These are phyloP conservation scores for Telopea speciosissima DNA, from an alignment of 177 flowering plant genomes.

Conservation along the genomic window DNA sequence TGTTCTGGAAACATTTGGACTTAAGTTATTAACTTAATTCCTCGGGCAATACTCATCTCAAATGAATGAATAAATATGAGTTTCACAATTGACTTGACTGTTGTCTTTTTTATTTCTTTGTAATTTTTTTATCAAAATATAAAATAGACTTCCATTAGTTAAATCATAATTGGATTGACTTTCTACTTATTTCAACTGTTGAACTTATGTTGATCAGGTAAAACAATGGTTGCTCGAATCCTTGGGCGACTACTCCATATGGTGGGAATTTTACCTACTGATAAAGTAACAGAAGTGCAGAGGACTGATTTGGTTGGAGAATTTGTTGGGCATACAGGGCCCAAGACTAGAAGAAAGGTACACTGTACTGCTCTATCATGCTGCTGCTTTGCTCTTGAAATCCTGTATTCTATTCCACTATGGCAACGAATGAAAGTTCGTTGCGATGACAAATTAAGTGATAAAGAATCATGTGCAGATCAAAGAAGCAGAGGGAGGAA, in stretches of 20 bases:
- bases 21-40: background rate
- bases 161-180: background rate
- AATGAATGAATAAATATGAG: background rate
- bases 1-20: background rate
- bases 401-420: background rate
- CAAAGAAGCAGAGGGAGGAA: slow-evolving; percentile 94
- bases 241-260: slow-evolving; percentile 82
- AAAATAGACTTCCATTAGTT: too few relatives aligned
- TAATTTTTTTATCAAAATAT: background rate
- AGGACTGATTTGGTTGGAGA: slow-evolving; percentile 97
- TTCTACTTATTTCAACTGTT: background rate
- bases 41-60: background rate
- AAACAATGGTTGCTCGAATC: slow-evolving; percentile 95
- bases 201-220: slow-evolving; percentile 43
- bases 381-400: background rate
- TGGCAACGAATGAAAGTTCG: background rate
- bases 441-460: background rate
- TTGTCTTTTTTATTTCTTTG: too few relatives aligned
- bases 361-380: too few relatives aligned
- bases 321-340: slow-evolving; percentile 98
- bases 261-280: slow-evolving; percentile 93
- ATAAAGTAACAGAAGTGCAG: slow-evolving; percentile 94
- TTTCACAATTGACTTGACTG: background rate
- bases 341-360: slow-evolving; percentile 95
- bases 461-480: slow-evolving; percentile 42